Evolutionary conservation across 306 rosid genomes (phyloP).

Genomic region (Cyamopsis tetragonoloba): DNA sequence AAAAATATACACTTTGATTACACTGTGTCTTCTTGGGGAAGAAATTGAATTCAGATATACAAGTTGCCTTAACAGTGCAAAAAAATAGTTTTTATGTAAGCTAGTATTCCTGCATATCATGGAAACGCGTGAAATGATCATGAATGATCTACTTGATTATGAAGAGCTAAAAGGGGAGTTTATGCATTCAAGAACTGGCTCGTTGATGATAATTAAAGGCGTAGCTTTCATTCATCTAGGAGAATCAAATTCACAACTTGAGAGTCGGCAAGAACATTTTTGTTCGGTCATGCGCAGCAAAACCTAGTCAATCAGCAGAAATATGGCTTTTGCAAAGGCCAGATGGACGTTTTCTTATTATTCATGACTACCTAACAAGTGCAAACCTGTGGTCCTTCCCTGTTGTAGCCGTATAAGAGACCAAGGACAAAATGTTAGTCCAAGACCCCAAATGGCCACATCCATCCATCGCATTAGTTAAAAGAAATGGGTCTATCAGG

Average conservation of each 20-base stretch:
- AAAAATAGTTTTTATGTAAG: not conserved
- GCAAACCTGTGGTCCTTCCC: constrained; percentile 33
- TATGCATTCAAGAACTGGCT: not conserved
- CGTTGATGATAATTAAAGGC: not conserved
- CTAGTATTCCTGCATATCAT: not conserved
- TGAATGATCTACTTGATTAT: not conserved
- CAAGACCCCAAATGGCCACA: constrained; percentile 10
- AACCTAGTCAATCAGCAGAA: constrained; percentile 1
- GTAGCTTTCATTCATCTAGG: constrained; percentile 19
- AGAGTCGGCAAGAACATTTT: constrained; percentile 2
- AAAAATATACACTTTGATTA: not conserved
- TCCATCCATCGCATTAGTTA: not conserved
- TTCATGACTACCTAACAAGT: not conserved
- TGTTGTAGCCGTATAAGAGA: not conserved
- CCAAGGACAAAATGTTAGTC: constrained; percentile 6
- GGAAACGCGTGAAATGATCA: not conserved
- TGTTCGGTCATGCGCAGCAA: constrained; percentile 23
- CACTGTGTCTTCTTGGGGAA: constrained; percentile 8
- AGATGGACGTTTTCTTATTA: not conserved
- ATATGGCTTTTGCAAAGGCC: constrained; percentile 13
- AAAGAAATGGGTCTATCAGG: not conserved
- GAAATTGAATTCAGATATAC: not conserved
- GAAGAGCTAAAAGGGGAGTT: not conserved
- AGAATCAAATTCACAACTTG: constrained; percentile 21
- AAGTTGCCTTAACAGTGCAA: not conserved